Percentiles rank a stretch among this genome's conserved stretches.
phyloP scores from a whole-genome alignment of 2,329 filamentous ascomycete species.

The Aspergillus chevalieri region DNA sequence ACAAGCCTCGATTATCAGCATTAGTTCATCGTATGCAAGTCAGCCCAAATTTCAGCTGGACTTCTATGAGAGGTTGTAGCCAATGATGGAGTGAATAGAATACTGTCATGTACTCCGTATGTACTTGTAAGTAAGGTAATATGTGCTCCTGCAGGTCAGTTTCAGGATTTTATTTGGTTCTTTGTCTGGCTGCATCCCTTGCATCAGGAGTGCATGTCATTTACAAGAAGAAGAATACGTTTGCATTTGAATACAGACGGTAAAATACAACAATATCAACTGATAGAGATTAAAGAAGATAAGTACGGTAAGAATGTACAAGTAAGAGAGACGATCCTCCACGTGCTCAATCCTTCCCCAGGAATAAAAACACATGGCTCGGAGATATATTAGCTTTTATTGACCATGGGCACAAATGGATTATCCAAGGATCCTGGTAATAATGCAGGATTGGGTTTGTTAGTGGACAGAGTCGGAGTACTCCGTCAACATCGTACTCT shows the following conservation, averaged over 20 bases:
- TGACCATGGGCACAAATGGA: too few relatives aligned
- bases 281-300: neutral
- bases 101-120: neutral
- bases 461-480: too few relatives aligned
- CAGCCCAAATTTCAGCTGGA: neutral
- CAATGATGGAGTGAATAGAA: neutral
- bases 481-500: too few relatives aligned
- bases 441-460: too few relatives aligned
- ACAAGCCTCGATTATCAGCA: neutral
- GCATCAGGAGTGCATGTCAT: too few relatives aligned
- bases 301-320: constrained; percentile 1
- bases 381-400: neutral
- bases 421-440: too few relatives aligned
- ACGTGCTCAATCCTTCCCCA: neutral
- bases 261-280: too few relatives aligned
- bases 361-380: neutral
- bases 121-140: neutral
- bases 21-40: neutral
- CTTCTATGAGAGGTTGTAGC: neutral
- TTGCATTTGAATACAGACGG: too few relatives aligned
- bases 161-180: too few relatives aligned
- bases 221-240: too few relatives aligned
- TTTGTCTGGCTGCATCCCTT: too few relatives aligned
- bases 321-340: neutral
- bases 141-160: neutral